phyloP scores from a whole-genome alignment of 140 eudicot species.

The Bidens hawaiensis region DNA sequence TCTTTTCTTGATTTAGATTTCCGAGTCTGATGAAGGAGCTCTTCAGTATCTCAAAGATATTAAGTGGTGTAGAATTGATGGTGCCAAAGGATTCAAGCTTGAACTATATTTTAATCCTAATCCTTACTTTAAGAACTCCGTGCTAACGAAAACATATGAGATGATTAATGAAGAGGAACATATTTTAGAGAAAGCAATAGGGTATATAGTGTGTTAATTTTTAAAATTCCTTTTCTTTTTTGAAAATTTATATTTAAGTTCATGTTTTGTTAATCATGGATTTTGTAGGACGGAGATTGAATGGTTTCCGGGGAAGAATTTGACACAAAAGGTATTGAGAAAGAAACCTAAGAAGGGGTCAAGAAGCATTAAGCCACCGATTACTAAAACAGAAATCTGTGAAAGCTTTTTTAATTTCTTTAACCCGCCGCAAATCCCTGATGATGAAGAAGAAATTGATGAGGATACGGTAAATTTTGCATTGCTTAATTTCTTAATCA shows the following conservation, averaged over 20 bases:
- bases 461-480: slow-evolving; percentile 55
- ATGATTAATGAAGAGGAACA: slow-evolving; percentile 87
- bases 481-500: background rate
- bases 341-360: slow-evolving; percentile 81
- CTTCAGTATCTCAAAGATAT: slow-evolving; percentile 70
- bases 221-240: background rate
- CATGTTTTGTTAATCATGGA: slow-evolving; percentile 1
- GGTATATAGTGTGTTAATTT: slow-evolving; percentile 43
- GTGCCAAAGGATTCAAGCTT: slow-evolving; percentile 60
- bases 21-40: slow-evolving; percentile 80
- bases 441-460: slow-evolving; percentile 62
- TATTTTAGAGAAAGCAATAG: slow-evolving; percentile 72
- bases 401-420: slow-evolving; percentile 90
- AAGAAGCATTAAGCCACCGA: slow-evolving; percentile 48
- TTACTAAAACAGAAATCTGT: slow-evolving; percentile 59
- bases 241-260: background rate
- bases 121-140: slow-evolving; percentile 50
- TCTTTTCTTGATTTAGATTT: slow-evolving; percentile 38
- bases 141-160: slow-evolving; percentile 52
- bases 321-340: slow-evolving; percentile 71
- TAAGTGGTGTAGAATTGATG: slow-evolving; percentile 53
- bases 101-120: slow-evolving; percentile 56
- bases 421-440: slow-evolving; percentile 75
- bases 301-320: slow-evolving; percentile 69
- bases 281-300: slow-evolving; percentile 72